Base-by-base conservation (phyloP, 2,329 filamentous ascomycete species). In the Aspergillus brunneoviolaceus region DNA sequence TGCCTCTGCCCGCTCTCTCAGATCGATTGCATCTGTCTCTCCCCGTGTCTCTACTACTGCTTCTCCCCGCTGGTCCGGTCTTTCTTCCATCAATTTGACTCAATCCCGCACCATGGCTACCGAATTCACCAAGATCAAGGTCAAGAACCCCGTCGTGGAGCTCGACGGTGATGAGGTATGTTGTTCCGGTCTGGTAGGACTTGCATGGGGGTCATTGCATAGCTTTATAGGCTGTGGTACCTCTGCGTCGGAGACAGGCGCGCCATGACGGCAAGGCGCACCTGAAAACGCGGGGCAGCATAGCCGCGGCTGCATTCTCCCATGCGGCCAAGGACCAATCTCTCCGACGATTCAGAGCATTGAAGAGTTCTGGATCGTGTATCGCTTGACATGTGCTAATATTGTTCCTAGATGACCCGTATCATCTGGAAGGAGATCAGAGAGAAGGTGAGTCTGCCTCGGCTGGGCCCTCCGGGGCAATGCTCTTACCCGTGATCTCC, bases 391-490 rank as follows among this genome's bases (percentile, higher is more conserved):
- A 55, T 55, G 53, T 55, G 53, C 53, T 55, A 39, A 55, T 27
- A 11, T 5, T n/a, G 25, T 31, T 51, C 31, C 29, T 74, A 92
- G 88, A 98, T 98, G 95, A 99, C 95, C 71, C 86, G 95, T 73
- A 93, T 99, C 78, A 99, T 99, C 84, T 99, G 95, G 95, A 84
- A 97, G 83, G 88, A 91, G 79, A 99, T 99, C 86, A 97, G 97
- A 86, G 91, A 98, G 82, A 96, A 96, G 75, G 83, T 85, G 75
- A 66, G 75, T 67, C 45, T 59, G 57, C 52, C 55, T 61, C 50
- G 55, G 45, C 52, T 56, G 50, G 49, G 42, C 52, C 54, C 31
- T 39, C 31, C 47, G 51, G 35, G 49, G 55, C 55, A 55, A 51
- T 60, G 57, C 60, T 39, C 57, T 49, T 49, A 49, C 55, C 64